Base-by-base conservation (phyloP, 306 rosid genomes). In the Styphnolobium japonicum region DNA sequence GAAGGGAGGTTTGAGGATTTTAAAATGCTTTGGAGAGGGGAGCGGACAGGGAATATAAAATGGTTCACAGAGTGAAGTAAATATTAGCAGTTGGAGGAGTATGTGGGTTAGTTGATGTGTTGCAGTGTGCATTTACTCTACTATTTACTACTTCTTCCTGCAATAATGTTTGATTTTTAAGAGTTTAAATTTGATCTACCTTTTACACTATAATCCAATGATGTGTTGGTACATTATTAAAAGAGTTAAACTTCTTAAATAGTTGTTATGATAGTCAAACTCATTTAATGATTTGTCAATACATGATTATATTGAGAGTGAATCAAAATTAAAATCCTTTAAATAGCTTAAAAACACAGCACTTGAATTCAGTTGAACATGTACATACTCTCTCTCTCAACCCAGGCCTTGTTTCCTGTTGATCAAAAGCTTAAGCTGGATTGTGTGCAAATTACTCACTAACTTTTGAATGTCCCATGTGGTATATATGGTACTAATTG, bases 121-220 rank as follows among this genome's bases (percentile, higher is more conserved):
- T 87, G 89, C 93, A 82, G 92, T 85, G 83, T 81, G 89, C 97
- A 95, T 93, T 95, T 90, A 95, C 81, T 90, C 80, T 53, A 6
- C 46, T 73, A 78, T 86, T 89, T 83, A 88, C 88, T 86, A 43
- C 81, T n/a, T 27, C 83, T 56, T 19, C 76, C 18, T 72, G 53
- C 81, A 77, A 63, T 85, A 80, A 75, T 78, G 78, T 49, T 15
- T 55, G 5, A 64, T 16, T 62, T 81, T 79, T 77, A n/a, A n/a
- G n/a, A n/a, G n/a, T n/a, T n/a, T n/a, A n/a, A n/a, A n/a, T n/a
- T n/a, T n/a, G n/a, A n/a, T n/a, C n/a, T n/a, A n/a, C n/a, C n/a
- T n/a, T n/a, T n/a, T n/a, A n/a, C n/a, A n/a, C n/a, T n/a, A n/a
- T n/a, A n/a, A n/a, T n/a, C n/a, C n/a, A n/a, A n/a, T n/a, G n/a